These are phyloP conservation scores for Hanseniaspora occidentalis DNA, from an alignment of 805 yeast species.

Conservation along the genomic window DNA sequence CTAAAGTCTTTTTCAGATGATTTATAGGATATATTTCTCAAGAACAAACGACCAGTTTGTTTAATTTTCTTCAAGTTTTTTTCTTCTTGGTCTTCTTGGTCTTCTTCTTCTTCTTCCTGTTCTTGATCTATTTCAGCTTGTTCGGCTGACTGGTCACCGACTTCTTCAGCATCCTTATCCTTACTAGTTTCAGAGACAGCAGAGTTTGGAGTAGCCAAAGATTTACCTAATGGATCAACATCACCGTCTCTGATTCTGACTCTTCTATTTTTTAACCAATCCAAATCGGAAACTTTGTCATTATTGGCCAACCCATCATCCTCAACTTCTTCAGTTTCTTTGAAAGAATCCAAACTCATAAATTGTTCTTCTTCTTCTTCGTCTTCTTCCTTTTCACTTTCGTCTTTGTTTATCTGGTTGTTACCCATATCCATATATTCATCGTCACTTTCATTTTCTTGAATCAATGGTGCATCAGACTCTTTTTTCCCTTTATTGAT, in stretches of 20 bases:
- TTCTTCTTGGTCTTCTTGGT: conserved; percentile 33
- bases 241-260: conserved; percentile 50
- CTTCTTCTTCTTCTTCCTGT: conserved; percentile 11
- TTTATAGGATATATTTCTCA: conserved; percentile 73
- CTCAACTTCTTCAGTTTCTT: conserved; percentile 15
- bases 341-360: conserved; percentile 30
- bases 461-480: conserved; percentile 14
- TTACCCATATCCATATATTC: conserved; percentile 29
- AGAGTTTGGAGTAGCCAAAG: conserved; percentile 6
- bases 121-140: conserved; percentile 5
- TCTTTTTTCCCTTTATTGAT: conserved; percentile 20
- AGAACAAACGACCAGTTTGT: conserved; percentile 69
- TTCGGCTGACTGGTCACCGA: conserved; percentile 6
- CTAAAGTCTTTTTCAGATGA: conserved; percentile 71
- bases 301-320: conserved; percentile 29
- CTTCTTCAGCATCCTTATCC: conserved; percentile 4
- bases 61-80: conserved; percentile 37
- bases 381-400: conserved; percentile 13
- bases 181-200: neutral
- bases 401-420: conserved; percentile 8
- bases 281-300: conserved; percentile 56
- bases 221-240: conserved; percentile 13
- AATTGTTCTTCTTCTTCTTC: conserved; percentile 37
- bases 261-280: conserved; percentile 75
- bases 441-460: conserved; percentile 31